Evolutionary conservation across 495 filamentous ascomycete genomes (phyloP).

Genomic region (Trichoderma gamsii): DNA sequence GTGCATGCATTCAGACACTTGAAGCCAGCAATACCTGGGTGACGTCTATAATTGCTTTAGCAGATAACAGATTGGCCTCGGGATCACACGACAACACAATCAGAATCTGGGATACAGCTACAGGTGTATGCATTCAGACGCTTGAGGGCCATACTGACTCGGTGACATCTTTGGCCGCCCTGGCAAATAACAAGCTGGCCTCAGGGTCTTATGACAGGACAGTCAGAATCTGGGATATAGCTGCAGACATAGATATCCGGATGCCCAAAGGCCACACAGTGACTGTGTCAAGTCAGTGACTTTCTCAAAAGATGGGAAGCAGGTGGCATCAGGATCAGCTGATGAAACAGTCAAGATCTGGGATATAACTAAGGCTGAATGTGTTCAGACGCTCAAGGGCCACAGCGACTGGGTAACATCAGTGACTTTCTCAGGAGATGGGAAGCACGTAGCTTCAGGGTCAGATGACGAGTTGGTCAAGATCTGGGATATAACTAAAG

Average conservation of each 20-base stretch:
- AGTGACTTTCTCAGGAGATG: background rate
- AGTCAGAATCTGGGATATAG: conserved; percentile 16
- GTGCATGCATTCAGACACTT: background rate
- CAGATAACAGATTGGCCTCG: background rate
- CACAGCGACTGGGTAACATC: background rate
- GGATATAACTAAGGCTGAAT: conserved; percentile 13
- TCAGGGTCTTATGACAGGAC: conserved; percentile 14
- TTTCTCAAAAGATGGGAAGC: background rate
- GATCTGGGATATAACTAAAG: conserved; percentile 18
- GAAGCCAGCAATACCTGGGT: background rate
- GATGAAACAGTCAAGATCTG: conserved; percentile 17
- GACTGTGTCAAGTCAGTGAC: background rate
- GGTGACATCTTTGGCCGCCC: conserved; percentile 18
- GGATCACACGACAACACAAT: conserved; percentile 16
- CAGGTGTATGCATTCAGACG: conserved; percentile 22
- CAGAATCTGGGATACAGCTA: conserved; percentile 24
- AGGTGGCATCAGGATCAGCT: background rate
- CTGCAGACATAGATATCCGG: background rate
- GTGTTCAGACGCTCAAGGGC: background rate
- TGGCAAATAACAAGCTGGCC: conserved; percentile 17
- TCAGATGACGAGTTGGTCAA: conserved; percentile 6
- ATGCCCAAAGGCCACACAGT: conserved; percentile 11
- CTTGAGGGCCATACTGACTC: conserved; percentile 16
- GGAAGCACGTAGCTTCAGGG: background rate
- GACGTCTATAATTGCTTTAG: background rate